These are phyloP conservation scores for Trichoderma sp. DNA, from an alignment of 2,329 filamentous ascomycete genomes.

Conservation along the genomic window DNA sequence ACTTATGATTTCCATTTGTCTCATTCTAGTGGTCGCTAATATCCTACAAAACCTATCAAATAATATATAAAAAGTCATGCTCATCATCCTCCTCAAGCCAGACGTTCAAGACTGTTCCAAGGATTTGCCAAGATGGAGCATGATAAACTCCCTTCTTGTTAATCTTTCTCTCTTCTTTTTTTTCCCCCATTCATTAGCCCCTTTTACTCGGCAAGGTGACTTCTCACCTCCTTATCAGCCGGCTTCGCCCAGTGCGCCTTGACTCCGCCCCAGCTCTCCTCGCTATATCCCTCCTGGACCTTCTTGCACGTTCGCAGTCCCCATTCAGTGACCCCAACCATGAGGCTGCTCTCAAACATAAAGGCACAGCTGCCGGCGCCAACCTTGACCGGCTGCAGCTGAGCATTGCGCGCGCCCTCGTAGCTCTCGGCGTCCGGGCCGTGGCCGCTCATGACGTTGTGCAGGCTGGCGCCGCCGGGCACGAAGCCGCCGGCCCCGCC, in stretches of 20 bases:
- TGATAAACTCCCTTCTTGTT: not conserved
- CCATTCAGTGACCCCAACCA: constrained; percentile 75
- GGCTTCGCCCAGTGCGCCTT: constrained; percentile 64
- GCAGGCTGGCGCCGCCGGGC: constrained; percentile 62
- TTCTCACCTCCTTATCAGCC: constrained; percentile 39
- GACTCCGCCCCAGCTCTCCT: constrained; percentile 77
- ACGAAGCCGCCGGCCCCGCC: constrained; percentile 57
- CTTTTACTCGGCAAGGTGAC: constrained; percentile 32
- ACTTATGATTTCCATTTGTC: not conserved
- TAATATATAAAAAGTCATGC: not conserved
- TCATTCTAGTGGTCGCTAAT: constrained; percentile 7
- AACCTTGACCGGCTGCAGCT: constrained; percentile 60
- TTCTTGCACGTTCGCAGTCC: constrained; percentile 62
- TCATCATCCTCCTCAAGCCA: not conserved
- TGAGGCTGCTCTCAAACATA: constrained; percentile 71
- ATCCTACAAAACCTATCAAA: constrained; percentile 1
- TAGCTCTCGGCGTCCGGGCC: constrained; percentile 62
- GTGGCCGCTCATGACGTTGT: constrained; percentile 73
- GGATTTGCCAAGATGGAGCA: not conserved
- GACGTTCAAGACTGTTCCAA: not conserved
- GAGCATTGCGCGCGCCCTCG: constrained; percentile 59
- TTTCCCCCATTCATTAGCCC: too few species aligned
- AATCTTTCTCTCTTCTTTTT: too few species aligned
- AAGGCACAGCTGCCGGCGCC: constrained; percentile 67
- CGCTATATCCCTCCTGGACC: constrained; percentile 65